Evolutionary conservation across 2,329 filamentous ascomycete species (phyloP), one percentile per base, ranked within the genome.

Genomic region (Aspergillus phoenicis): DNA sequence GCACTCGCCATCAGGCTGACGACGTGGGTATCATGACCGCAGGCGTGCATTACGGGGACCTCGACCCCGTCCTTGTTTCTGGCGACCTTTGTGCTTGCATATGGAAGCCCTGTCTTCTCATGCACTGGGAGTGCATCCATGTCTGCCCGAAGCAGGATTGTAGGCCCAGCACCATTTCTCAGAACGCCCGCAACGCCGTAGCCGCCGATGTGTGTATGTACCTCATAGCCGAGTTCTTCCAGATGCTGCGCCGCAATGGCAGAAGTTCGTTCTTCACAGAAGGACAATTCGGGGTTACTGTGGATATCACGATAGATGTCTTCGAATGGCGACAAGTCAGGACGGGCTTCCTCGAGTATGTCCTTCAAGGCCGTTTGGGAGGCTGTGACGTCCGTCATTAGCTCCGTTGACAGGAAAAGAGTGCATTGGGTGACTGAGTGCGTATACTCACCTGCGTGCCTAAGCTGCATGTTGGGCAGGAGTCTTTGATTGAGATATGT

Each of bases 11-110:
- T 77, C 3, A 89, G 76, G 33, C 78, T 77, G 0, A 85, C 81
- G 26, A 89, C 84, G 69, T 90, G 87, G 77, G 88, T 85, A 65
- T 89, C 87, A 67, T 90, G 87, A 0, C 87, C 88, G 70, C 87
- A 90, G 22, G 87, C 87, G 71, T 90, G 88, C 87, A 90, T 89
- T 0, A 87, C 83, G 0, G 84, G 83, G 56, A 82, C 82, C 57
- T 80, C 75, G 0, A 77, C 70, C 0, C 84, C 84, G 8, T 83
- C 78, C 2, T 71, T 60, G 64, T 83, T 80, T 33, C 74, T 75
- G 68, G 79, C 78, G 8, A 66, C 70, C 62, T 65, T 77, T 11
- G 68, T 82, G 67, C 84, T 87, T 0, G 85, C 82, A 67, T 88
- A 89, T 0, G 75, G 67, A 0, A 89, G 72, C 0, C 79, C 81